phyloP scores from a whole-genome alignment of 2,329 filamentous ascomycete species.

The Trichoderma lentiforme region DNA sequence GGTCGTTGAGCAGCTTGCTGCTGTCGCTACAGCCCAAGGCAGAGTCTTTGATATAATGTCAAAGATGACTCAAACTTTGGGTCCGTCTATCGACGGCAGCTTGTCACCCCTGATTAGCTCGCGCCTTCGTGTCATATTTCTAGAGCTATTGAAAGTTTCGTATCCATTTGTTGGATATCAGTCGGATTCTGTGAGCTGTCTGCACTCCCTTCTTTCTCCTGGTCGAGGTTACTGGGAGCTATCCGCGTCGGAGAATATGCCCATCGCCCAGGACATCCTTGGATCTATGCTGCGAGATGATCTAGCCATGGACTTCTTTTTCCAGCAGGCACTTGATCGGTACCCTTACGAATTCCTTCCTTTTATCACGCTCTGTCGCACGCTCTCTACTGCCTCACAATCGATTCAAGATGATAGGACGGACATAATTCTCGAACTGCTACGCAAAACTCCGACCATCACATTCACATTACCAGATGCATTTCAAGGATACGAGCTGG shows the following conservation, averaged over 20 bases:
- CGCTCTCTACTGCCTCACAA: slow-evolving; percentile 46
- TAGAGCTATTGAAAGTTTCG: slow-evolving; percentile 68
- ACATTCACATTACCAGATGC: slow-evolving; percentile 71
- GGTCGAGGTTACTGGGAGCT: slow-evolving; percentile 54
- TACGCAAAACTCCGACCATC: slow-evolving; percentile 68
- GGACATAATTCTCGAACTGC: slow-evolving; percentile 58
- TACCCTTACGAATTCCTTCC: slow-evolving; percentile 85
- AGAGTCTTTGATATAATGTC: slow-evolving; percentile 53
- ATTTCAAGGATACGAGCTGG: slow-evolving; percentile 73
- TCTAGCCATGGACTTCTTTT: slow-evolving; percentile 53
- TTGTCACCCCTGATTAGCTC: slow-evolving; percentile 57
- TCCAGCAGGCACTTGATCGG: slow-evolving; percentile 68
- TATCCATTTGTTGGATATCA: slow-evolving; percentile 68
- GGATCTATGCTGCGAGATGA: slow-evolving; percentile 37
- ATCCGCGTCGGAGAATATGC: slow-evolving; percentile 35
- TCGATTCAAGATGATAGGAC: slow-evolving; percentile 32
- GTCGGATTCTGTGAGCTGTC: slow-evolving; percentile 63
- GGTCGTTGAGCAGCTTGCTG: slow-evolving; percentile 49
- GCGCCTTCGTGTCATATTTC: slow-evolving; percentile 60
- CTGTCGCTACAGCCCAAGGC: slow-evolving; percentile 47
- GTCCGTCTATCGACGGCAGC: slow-evolving; percentile 43
- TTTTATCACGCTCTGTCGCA: slow-evolving; percentile 69
- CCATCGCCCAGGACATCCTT: slow-evolving; percentile 33
- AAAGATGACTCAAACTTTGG: slow-evolving; percentile 47
- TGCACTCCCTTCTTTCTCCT: slow-evolving; percentile 61